These are phyloP conservation scores for Beauveria sp. DNA, from an alignment of 2,329 filamentous ascomycete species.

Conservation along the genomic window DNA sequence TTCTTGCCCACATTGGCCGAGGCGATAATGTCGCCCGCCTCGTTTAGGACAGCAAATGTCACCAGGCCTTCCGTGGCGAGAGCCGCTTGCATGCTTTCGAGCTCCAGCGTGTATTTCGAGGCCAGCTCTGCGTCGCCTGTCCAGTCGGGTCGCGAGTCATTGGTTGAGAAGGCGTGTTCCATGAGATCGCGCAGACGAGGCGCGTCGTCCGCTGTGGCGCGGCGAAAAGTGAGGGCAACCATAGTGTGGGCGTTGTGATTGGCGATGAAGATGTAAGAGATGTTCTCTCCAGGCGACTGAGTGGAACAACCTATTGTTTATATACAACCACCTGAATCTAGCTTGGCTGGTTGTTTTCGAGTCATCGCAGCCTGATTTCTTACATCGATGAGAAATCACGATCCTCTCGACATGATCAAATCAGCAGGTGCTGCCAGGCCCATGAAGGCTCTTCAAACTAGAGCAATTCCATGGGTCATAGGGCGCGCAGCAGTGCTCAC, in stretches of 20 bases:
- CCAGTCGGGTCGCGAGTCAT: constrained; percentile 28
- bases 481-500: too few species aligned
- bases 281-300: neutral
- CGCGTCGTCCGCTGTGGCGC: constrained; percentile 29
- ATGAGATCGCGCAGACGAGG: constrained; percentile 27
- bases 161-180: constrained; percentile 31
- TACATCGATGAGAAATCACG: neutral
- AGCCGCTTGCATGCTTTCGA: constrained; percentile 55
- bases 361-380: neutral
- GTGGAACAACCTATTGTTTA: too few species aligned
- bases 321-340: neutral
- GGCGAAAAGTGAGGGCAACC: constrained; percentile 26
- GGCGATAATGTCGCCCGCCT: constrained; percentile 17
- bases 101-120: constrained; percentile 61
- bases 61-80: constrained; percentile 22
- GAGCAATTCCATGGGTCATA: too few species aligned
- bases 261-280: too few species aligned
- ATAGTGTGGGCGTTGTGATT: neutral
- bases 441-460: too few species aligned
- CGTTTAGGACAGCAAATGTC: constrained; percentile 22
- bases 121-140: constrained; percentile 43
- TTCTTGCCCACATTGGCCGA: constrained; percentile 16
- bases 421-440: too few species aligned
- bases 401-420: too few species aligned
- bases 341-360: too few species aligned